A percentile compares a stretch with the other conserved stretches of the same genome.
Evolutionary conservation across 495 filamentous ascomycete genomes (phyloP).

Genomic region (Bacidia gigantensis): DNA sequence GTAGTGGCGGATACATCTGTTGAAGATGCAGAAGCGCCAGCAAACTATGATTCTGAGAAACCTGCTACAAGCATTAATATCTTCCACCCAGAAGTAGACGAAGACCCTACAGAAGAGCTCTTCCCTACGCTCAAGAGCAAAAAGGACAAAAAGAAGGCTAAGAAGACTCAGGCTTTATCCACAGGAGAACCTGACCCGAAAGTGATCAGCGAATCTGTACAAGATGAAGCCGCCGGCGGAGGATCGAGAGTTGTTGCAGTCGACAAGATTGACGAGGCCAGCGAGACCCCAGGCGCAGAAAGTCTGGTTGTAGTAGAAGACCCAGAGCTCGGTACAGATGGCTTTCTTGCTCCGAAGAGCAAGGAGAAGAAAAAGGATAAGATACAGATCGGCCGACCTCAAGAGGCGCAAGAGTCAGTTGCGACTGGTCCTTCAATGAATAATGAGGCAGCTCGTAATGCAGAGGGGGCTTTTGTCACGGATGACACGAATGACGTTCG

Average conservation of each 20-base stretch:
- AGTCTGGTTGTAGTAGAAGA: neutral
- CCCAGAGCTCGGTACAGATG: neutral
- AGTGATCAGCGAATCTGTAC: neutral
- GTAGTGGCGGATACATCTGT: neutral
- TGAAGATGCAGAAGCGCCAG: neutral
- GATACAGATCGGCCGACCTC: neutral
- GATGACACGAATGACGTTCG: neutral
- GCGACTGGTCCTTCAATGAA: too few relatives aligned
- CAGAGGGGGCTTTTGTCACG: neutral
- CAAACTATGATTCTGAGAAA: neutral
- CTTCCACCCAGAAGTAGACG: neutral
- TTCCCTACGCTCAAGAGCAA: slow-evolving; percentile 27
- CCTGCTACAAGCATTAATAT: neutral
- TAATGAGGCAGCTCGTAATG: neutral
- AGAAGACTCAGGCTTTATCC: slow-evolving; percentile 27
- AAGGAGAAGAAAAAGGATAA: neutral
- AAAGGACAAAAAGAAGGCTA: slow-evolving; percentile 32
- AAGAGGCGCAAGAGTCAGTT: neutral
- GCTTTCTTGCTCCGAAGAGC: neutral
- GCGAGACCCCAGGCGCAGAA: neutral
- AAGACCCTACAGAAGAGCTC: slow-evolving; percentile 12
- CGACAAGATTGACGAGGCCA: neutral
- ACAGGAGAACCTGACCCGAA: slow-evolving; percentile 15
- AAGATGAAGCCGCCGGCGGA: neutral
- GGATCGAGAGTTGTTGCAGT: neutral